phyloP scores from a whole-genome alignment of 345 rosid genomes.

The Pseudoturritis turrita region DNA sequence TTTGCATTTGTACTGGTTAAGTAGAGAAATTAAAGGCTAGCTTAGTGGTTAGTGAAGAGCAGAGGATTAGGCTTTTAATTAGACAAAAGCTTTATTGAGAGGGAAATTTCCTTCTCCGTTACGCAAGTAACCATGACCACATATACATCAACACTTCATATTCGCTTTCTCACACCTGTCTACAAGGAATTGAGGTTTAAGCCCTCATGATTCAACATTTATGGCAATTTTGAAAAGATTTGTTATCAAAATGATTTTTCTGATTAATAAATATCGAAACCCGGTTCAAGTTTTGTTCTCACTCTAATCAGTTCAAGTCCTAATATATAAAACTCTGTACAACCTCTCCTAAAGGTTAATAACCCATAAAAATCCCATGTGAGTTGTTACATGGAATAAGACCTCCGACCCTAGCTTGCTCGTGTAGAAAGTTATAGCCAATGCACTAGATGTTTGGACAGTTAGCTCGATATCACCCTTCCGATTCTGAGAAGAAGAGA shows the following conservation, averaged over 20 bases:
- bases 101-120: background rate
- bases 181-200: background rate
- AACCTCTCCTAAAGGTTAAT: background rate
- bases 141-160: background rate
- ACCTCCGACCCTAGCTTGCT: constrained; percentile 68
- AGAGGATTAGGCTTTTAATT: too few relatives aligned
- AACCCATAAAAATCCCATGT: background rate
- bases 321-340: background rate
- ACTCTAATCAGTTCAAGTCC: background rate
- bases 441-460: constrained; percentile 67
- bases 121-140: constrained; percentile 9
- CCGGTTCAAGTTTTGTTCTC: background rate
- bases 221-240: background rate
- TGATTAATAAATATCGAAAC: background rate
- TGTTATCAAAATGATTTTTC: background rate
- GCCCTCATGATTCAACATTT: background rate
- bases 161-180: background rate
- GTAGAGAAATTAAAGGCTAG: too few relatives aligned
- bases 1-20: too few relatives aligned
- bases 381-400: background rate
- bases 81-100: too few relatives aligned
- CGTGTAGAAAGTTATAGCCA: constrained; percentile 77
- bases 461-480: constrained; percentile 80
- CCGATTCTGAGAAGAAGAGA: constrained; percentile 42
- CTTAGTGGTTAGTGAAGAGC: too few relatives aligned